Evolutionary conservation across 2,329 filamentous ascomycete species (phyloP), one percentile per base, ranked within the genome.

Genomic region (Leptographium galeiforme): DNA sequence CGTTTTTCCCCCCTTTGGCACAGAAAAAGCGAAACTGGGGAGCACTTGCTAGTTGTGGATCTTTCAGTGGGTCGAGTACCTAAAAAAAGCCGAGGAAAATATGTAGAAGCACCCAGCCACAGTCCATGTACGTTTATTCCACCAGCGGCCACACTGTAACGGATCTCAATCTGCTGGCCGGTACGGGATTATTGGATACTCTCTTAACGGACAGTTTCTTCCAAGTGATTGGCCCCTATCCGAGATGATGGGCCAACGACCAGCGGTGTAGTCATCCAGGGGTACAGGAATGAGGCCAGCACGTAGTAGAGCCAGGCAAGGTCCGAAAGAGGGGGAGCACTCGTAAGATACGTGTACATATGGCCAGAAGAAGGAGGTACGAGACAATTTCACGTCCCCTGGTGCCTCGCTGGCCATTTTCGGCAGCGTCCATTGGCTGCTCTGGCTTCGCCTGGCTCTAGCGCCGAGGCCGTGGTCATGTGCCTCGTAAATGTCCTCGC

Each of bases 61-160:
- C 48, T 13, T 53, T 13, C 25, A 52, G 55, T 57, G 57, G 57
- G 48, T 47, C 55, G 33, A 14, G 43, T 41, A 54, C 55, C 48
- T 54, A 53, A 55, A 53, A 57, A 53, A 54, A 53, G 32, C 36
- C 25, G 25, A 45, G 13, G 43, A n/a, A 16, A 45, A 25, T 16
- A 13, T 11, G 43, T 25, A 19, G 43, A 45, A 45, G 43, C 43
- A 44, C 41, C 41, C 12, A 44, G 41, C 41, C 41, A 44, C 41
- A 4, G 11, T 16, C 25, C 5, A 25, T 44, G 10, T 43, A n/a
- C n/a, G n/a, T n/a, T n/a, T n/a, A 43, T 43, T 43, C 6, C 25
- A n/a, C 40, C 40, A 25, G 11, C 40, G 25, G 18, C 18, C 40
- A 19, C 8, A 19, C 40, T 41, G 6, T 8, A 19, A 6, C 19